Evolutionary conservation across 345 rosid genomes (phyloP).

Genomic region (Eutrema heterophyllum): DNA sequence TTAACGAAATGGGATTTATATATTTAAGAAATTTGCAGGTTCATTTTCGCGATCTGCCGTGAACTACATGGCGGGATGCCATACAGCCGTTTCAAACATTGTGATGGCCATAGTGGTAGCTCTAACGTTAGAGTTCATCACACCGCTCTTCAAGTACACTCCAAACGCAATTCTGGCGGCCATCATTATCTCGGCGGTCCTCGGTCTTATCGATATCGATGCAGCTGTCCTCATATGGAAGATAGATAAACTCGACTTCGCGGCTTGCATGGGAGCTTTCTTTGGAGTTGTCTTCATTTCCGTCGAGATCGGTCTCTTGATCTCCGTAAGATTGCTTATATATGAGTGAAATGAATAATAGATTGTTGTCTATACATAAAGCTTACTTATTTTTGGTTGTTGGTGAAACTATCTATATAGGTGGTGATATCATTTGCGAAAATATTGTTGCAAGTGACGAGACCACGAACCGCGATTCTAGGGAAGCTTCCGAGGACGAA

Average conservation of each 20-base stretch:
- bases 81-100: conserved; percentile 73
- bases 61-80: conserved; percentile 80
- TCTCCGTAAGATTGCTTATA: conserved; percentile 40
- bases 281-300: conserved; percentile 61
- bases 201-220: conserved; percentile 54
- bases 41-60: conserved; percentile 88
- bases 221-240: conserved; percentile 66
- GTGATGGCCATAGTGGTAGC: conserved; percentile 69
- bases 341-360: background rate
- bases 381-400: background rate
- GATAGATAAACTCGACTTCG: conserved; percentile 73
- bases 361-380: background rate
- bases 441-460: conserved; percentile 79
- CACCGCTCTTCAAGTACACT: conserved; percentile 70
- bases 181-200: conserved; percentile 71
- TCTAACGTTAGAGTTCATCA: conserved; percentile 51
- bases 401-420: conserved; percentile 26
- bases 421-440: conserved; percentile 75
- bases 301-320: conserved; percentile 67
- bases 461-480: conserved; percentile 67
- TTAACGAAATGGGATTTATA: background rate
- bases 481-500: conserved; percentile 64
- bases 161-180: conserved; percentile 71
- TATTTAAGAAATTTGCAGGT: conserved; percentile 24
- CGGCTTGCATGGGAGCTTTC: conserved; percentile 80